Conservation (phyloP, 2,329 filamentous ascomycete genomes). For the Aspergillus luchuensis region DNA sequence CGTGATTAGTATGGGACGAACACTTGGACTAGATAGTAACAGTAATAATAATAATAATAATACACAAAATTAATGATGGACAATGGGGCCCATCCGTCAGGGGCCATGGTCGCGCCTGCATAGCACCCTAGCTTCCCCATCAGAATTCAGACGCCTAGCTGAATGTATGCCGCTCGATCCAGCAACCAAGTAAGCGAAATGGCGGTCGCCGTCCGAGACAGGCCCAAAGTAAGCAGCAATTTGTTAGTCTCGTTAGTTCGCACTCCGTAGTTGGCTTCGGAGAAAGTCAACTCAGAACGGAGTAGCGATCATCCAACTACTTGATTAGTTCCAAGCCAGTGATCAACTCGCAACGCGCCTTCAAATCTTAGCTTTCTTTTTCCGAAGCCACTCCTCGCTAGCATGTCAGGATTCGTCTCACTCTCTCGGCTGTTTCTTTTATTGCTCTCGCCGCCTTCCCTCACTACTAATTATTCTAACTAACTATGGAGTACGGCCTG, state of each 20-base stretch:
- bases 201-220: conserved; percentile 20
- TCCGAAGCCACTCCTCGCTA: background rate
- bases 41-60: background rate
- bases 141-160: conserved; percentile 7
- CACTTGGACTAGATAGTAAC: background rate
- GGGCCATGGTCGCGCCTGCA: background rate
- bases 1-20: background rate
- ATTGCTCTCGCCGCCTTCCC: no score
- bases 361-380: conserved; percentile 1
- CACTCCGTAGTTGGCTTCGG: conserved; percentile 5
- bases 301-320: conserved; percentile 12
- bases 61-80: background rate
- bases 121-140: conserved; percentile 10
- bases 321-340: background rate
- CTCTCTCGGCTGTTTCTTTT: no score
- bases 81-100: background rate
- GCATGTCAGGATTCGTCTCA: background rate
- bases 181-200: conserved; percentile 17
- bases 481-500: background rate
- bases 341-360: conserved; percentile 9
- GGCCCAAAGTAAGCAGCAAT: background rate
- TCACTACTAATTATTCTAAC: no score
- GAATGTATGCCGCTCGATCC: conserved; percentile 18
- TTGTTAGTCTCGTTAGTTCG: background rate
- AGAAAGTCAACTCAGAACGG: conserved; percentile 11